phyloP scores from a whole-genome alignment of 441 rosid species.

The Euphorbia celastroides region DNA sequence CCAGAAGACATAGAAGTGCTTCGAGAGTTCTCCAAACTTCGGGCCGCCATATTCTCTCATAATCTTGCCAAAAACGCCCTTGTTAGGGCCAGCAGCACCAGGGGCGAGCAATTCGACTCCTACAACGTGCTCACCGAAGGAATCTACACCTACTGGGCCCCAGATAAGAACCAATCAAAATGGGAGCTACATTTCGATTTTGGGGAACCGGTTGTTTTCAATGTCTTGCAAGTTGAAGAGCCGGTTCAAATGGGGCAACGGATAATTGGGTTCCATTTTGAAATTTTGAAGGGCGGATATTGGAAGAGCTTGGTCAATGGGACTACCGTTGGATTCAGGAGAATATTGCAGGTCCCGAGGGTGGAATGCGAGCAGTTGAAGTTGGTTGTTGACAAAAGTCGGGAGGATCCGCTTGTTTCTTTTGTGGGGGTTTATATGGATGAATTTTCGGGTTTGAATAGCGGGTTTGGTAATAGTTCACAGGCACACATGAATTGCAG shows the following conservation, averaged over 20 bases:
- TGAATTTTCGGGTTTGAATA: constrained; percentile 27
- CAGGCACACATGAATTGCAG: constrained; percentile 17
- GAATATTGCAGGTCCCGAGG: constrained; percentile 51
- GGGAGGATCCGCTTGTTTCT: constrained; percentile 71
- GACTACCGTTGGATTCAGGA: constrained; percentile 70
- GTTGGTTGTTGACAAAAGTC: constrained; percentile 52
- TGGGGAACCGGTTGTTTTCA: constrained; percentile 48
- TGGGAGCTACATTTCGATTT: constrained; percentile 56
- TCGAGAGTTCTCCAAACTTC: constrained; percentile 47
- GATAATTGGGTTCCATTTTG: constrained; percentile 48
- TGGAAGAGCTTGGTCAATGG: constrained; percentile 56
- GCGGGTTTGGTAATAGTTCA: constrained; percentile 13
- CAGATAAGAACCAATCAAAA: constrained; percentile 40
- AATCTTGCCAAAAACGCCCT: constrained; percentile 47
- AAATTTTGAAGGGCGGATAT: constrained; percentile 27
- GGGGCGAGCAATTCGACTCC: constrained; percentile 43
- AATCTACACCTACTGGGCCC: constrained; percentile 75
- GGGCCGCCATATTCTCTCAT: constrained; percentile 45
- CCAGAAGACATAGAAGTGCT: constrained; percentile 64
- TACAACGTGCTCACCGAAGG: constrained; percentile 56
- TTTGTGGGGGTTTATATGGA: constrained; percentile 62
- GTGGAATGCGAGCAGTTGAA: constrained; percentile 44
- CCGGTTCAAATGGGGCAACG: constrained; percentile 93
- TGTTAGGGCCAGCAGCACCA: constrained; percentile 47
- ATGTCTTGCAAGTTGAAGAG: constrained; percentile 65